These are phyloP conservation scores for Komagataella mondaviorum DNA, from an alignment of 805 yeast genomes.

Conservation along the genomic window DNA sequence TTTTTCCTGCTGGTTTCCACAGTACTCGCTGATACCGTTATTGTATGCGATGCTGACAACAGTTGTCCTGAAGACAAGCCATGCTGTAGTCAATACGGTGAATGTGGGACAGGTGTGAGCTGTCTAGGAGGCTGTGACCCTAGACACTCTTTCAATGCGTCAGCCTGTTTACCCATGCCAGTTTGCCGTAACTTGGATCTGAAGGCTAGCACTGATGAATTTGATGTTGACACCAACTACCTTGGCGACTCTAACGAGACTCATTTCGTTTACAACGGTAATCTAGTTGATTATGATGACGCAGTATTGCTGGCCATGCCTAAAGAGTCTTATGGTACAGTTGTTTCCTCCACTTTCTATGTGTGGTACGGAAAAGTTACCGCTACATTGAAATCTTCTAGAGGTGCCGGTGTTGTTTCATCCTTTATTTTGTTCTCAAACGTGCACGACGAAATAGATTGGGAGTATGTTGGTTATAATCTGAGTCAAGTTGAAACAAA, in stretches of 20 bases:
- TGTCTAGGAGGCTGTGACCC: constrained; percentile 90
- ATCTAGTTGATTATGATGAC: constrained; percentile 38
- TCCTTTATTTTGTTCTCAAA: constrained; percentile 74
- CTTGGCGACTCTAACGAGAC: constrained; percentile 58
- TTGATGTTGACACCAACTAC: constrained; percentile 12
- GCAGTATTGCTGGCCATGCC: constrained; percentile 69
- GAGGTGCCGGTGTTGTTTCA: constrained; percentile 67
- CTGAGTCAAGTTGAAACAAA: constrained; percentile 60
- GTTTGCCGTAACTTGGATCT: constrained; percentile 40
- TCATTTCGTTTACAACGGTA: constrained; percentile 64
- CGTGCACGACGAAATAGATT: constrained; percentile 85
- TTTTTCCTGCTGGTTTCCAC: not conserved
- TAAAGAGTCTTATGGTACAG: constrained; percentile 59
- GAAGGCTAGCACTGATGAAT: constrained; percentile 21
- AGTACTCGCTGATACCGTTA: constrained; percentile 3
- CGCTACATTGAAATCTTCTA: constrained; percentile 60
- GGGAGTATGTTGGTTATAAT: constrained; percentile 72
- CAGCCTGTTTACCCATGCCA: constrained; percentile 83
- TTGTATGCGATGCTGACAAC: constrained; percentile 36
- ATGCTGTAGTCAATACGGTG: constrained; percentile 72
- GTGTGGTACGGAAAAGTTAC: constrained; percentile 82
- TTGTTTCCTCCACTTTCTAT: constrained; percentile 63
- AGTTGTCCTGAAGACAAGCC: constrained; percentile 72
- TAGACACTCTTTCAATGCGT: constrained; percentile 42
- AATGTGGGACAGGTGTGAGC: constrained; percentile 23